Percentiles rank a stretch among this genome's conserved stretches.
These are phyloP conservation scores for Sarocladium strictum DNA, from an alignment of 2,329 filamentous ascomycete genomes.

Conservation along the genomic window DNA sequence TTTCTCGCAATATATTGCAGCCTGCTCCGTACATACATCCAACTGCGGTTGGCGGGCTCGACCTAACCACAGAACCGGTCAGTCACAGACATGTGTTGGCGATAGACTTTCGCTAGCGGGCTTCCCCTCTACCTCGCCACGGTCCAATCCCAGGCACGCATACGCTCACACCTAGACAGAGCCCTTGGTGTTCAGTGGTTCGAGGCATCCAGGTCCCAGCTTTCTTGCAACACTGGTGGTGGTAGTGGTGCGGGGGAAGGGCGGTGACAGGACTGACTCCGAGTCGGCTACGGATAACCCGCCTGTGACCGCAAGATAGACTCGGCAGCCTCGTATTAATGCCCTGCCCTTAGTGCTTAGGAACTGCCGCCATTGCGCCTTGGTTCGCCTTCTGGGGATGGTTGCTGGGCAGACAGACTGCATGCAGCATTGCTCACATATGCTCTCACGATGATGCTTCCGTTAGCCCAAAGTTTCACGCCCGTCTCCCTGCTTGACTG, in stretches of 20 bases:
- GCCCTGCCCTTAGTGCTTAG: too few relatives aligned
- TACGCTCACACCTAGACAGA: not conserved
- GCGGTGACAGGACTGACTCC: too few relatives aligned
- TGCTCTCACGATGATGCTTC: not conserved
- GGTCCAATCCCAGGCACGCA: conserved; percentile 8
- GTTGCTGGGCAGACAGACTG: not conserved
- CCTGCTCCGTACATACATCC: too few relatives aligned
- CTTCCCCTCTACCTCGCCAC: not conserved
- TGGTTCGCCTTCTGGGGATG: too few relatives aligned
- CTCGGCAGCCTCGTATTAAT: not conserved
- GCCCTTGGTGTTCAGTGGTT: not conserved
- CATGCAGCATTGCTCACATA: not conserved
- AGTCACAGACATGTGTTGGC: not conserved
- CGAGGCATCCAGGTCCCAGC: not conserved
- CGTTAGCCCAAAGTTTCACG: not conserved
- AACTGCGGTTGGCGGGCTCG: conserved; percentile 1
- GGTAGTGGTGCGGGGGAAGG: not conserved
- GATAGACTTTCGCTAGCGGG: conserved; percentile 5
- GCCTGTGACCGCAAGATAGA: too few relatives aligned
- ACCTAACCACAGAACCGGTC: not conserved
- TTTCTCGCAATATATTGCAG: too few relatives aligned
- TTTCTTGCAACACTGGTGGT: not conserved
- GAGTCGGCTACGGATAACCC: too few relatives aligned
- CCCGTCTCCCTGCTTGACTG: too few relatives aligned
- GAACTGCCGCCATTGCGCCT: too few relatives aligned